phyloP scores from a whole-genome alignment of 306 rosid genomes.

The Medicago truncatula region MtrunA17r5.0-ANR NC_053045.1:53455501-53456000 shows the following conservation, averaged over 20 bases:
- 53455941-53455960: no score
- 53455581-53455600: conserved; percentile 79
- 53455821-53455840: background rate
- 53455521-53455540: conserved; percentile 72
- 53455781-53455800: background rate
- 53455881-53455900: no score
- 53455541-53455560: conserved; percentile 84
- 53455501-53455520: conserved; percentile 80
- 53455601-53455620: conserved; percentile 80
- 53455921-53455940: no score
- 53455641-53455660: conserved; percentile 85
- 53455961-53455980: no score
- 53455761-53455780: conserved; percentile 18
- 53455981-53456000: no score
- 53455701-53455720: conserved; percentile 71
- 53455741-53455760: conserved; percentile 13
- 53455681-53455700: conserved; percentile 88
- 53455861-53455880: no score
- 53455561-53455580: conserved; percentile 75
- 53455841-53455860: background rate
- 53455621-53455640: conserved; percentile 75
- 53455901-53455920: no score
- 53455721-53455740: conserved; percentile 42
- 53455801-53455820: background rate
- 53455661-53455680: conserved; percentile 92